Base-by-base conservation (phyloP, 441 rosid genomes). In the Gossypium trilobum region DNA sequence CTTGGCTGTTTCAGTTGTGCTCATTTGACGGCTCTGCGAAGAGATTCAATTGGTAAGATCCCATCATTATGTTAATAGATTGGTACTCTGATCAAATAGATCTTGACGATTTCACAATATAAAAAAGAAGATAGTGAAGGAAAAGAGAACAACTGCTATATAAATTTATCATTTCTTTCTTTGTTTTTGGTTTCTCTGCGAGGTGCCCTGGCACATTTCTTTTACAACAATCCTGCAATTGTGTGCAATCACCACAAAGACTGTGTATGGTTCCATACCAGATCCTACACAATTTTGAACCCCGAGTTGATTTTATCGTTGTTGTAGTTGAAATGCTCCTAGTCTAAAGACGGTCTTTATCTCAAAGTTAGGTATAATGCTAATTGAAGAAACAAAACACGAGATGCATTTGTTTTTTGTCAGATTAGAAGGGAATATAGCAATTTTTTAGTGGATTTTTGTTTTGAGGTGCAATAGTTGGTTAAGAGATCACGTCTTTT, bases 11-110 rank as follows among this genome's bases (percentile, higher is more conserved):
- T 85, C 92, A 92, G 97, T 77, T 95, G 97, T 79, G 96, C 99
- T 77, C 99, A 92, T 78, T 85, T 92, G 72, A 91, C 88, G 50
- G 92, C 93, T 75, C 88, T 95, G 16, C 87, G 92, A 59, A 87
- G 99, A 87, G 99, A 92, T 83, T 95, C 95, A 51, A 95, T 95
- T 11, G 99, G 99, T 88, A 82, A 78, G 83, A 46, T 20, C 57
- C 36, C 75, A 77, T 74, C 9, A 56, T 20, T 56, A 56, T 66
- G 56, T 29, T 71, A 52, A 13, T 17, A 63, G 25, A 66, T 14
- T n/a, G 33, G 11, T 59, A 14, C 13, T 23, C 7, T 23, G 36
- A 20, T 58, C 25, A 29, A 50, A 51, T 23, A 42, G 55, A 42
- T 11, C 19, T 5, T 2, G 13, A 14, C 2, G 23, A 31, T 22